Percentiles rank a stretch among this genome's conserved stretches.
These are phyloP conservation scores for Emmonsiellopsis sp. DNA, from an alignment of 2,329 filamentous ascomycete species.

Conservation along the genomic window DNA sequence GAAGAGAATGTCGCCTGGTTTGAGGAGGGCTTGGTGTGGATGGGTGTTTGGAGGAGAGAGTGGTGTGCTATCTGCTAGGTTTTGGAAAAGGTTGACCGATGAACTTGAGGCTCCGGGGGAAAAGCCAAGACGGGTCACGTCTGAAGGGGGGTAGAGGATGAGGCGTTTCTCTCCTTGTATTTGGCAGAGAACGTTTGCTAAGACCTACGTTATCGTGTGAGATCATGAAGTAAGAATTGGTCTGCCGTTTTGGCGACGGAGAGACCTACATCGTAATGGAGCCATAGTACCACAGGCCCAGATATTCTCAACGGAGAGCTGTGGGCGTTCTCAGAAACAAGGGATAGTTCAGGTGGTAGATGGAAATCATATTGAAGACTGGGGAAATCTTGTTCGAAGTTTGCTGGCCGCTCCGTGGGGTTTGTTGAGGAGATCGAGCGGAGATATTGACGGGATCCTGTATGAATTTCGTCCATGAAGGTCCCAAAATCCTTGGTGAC, in stretches of 20 bases:
- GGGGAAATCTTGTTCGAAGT: slow-evolving; percentile 62
- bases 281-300: slow-evolving; percentile 75
- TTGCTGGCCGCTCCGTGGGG: slow-evolving; percentile 61
- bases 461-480: slow-evolving; percentile 53
- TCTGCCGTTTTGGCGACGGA: not conserved
- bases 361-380: slow-evolving; percentile 58
- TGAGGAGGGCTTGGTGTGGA: slow-evolving; percentile 57
- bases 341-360: slow-evolving; percentile 52
- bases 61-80: slow-evolving; percentile 35
- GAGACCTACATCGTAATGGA: slow-evolving; percentile 65
- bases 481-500: slow-evolving; percentile 55
- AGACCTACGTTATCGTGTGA: slow-evolving; percentile 45
- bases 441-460: slow-evolving; percentile 62
- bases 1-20: slow-evolving; percentile 67
- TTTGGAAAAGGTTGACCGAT: slow-evolving; percentile 58
- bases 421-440: slow-evolving; percentile 62
- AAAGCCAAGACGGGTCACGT: slow-evolving; percentile 61
- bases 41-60: slow-evolving; percentile 54
- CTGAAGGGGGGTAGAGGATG: slow-evolving; percentile 67
- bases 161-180: slow-evolving; percentile 64
- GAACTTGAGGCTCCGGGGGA: slow-evolving; percentile 72
- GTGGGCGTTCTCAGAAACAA: slow-evolving; percentile 55
- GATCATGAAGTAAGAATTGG: not conserved
- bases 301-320: slow-evolving; percentile 74
- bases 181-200: slow-evolving; percentile 80